Evolutionary conservation across 1,139 yeast species (phyloP), one percentile per base, ranked within the genome.

Genomic region (Debaryomyces coudertii): DNA sequence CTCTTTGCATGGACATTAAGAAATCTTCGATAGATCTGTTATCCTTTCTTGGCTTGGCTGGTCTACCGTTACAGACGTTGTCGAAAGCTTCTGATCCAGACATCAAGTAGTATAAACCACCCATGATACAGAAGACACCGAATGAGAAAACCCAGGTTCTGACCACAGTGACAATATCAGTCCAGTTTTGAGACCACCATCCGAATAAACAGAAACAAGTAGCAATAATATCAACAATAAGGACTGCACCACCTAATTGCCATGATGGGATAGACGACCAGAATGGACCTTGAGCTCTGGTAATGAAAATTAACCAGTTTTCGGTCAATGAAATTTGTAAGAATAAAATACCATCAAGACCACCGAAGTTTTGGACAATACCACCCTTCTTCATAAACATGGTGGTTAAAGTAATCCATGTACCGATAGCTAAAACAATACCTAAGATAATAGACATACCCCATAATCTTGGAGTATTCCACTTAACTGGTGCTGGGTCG

Each of bases 171-270:
- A 90, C 97, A 63, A 90, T 85, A 76, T 90, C 95, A 71, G 93
- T 90, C 95, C 95, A 87, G 87, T 90, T 90, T 77, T 88, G 95
- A 63, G 96, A 88, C 90, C 95, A 86, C 97, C 97, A 90, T 64
- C 97, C 97, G 85, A 90, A 90, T 68, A 90, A 77, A 63, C 89
- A 77, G 83, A 89, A 89, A 84, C 88, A 83, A 55, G 96, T 89
- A 59, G 96, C 95, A 63, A 89, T 75, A 79, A 88, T 75, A 76
- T 89, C 96, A 68, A 89, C 96, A 69, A 77, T 78, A 65, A 87
- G 79, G 66, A 89, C 95, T 65, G 96, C 96, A 80, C 95, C 95
- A 63, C 92, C 68, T 76, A 89, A 85, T 82, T 89, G 96, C 96
- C 96, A 89, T 44, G 96, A 88, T 79, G 96, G 96, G 54, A 77